Evolutionary conservation across 1,139 yeast genomes (phyloP).

Genomic region (Trichomonascaceae sp.): DNA sequence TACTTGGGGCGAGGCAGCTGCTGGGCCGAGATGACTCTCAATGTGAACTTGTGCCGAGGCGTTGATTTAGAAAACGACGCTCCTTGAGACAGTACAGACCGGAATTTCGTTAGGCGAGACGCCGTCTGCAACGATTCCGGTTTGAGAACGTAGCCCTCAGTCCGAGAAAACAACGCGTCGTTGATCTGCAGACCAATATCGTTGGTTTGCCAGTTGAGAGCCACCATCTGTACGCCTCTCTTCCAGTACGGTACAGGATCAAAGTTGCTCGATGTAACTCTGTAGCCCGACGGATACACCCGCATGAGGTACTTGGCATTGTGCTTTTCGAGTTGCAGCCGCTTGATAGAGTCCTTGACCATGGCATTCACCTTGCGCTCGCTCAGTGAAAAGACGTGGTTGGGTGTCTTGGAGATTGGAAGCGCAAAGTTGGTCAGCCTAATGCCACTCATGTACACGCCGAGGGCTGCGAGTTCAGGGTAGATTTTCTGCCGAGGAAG

Average conservation of each 20-base stretch:
- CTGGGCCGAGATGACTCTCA: constrained; percentile 61
- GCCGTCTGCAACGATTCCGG: constrained; percentile 31
- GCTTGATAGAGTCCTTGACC: constrained; percentile 46
- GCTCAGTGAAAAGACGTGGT: constrained; percentile 78
- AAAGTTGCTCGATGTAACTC: constrained; percentile 71
- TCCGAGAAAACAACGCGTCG: constrained; percentile 62
- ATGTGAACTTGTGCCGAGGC: constrained; percentile 23
- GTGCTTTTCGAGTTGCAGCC: constrained; percentile 49
- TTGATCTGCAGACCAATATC: constrained; percentile 87
- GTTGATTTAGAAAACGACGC: background rate
- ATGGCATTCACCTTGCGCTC: constrained; percentile 56
- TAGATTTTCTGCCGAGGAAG: constrained; percentile 30
- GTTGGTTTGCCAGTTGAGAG: constrained; percentile 92
- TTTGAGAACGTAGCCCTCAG: constrained; percentile 66
- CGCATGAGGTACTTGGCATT: constrained; percentile 67
- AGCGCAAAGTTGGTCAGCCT: constrained; percentile 72
- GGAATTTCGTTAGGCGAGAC: background rate
- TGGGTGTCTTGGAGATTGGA: constrained; percentile 70
- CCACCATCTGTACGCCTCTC: constrained; percentile 85
- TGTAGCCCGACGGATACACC: constrained; percentile 69
- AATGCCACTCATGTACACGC: constrained; percentile 57
- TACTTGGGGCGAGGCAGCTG: constrained; percentile 60
- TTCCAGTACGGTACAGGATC: constrained; percentile 71
- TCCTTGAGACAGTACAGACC: constrained; percentile 1
- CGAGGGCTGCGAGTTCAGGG: constrained; percentile 44